Evolutionary conservation across 345 rosid genomes (phyloP), one percentile per base, ranked within the genome.

Genomic region (Erucastrum elatum): DNA sequence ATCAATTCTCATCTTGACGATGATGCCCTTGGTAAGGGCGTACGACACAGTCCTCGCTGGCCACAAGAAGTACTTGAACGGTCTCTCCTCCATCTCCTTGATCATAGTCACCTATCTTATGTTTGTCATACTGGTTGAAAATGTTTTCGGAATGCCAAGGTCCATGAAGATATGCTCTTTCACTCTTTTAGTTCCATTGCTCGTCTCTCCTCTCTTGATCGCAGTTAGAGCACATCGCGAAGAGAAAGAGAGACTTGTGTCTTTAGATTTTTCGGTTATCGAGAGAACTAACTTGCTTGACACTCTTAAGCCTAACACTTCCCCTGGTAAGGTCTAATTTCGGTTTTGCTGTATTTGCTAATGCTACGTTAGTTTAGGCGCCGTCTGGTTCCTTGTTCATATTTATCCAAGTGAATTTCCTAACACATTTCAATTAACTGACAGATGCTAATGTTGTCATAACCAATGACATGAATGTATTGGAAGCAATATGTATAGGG

Each of bases 51-150:
- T 74, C 71, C 76, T 85, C 0, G 73, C 66, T 8, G 83, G 83
- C 15, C 92, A 90, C 82, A 90, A 87, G 86, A 88, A 87, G 77
- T 87, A 88, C 84, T 77, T 94, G 71, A 87, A 90, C 78, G 80
- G 86, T 79, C 88, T 94, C 86, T 90, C 97, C 4, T 84, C 81
- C 27, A 72, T 88, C 76, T 88, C 97, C 68, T 58, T 94, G 83
- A 71, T 70, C 60, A 69, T 84, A 26, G 94, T 90, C 8, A 87
- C 85, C 11, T 94, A 90, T 85, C 92, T 92, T 70, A 88, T 87
- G 87, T 27, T 86, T 76, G 56, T 84, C 33, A 83, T 90, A 67
- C 64, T 89, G 55, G 71, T 87, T 31, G 85, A 87, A 74, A 90
- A 94, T 77, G 26, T 88, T 53, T 37, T 85, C 35, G 80, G 81